Evolutionary conservation across 2,329 filamentous ascomycete species (phyloP).

Genomic region (Rhinocladiella mackenziei): DNA sequence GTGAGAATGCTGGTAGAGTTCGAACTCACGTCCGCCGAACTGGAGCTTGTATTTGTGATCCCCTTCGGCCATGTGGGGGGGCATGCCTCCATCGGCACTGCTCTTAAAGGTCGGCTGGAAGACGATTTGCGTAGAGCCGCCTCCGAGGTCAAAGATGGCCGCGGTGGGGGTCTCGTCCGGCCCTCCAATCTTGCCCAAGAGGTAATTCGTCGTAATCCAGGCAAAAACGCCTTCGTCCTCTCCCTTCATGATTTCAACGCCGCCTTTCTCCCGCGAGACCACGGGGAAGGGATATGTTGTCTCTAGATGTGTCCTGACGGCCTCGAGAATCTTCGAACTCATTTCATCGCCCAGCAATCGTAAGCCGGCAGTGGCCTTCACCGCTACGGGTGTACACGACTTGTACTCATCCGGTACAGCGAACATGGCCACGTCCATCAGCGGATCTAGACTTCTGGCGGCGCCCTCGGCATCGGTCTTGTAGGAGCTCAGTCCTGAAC

Average conservation of each 20-base stretch:
- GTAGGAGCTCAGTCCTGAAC: constrained; percentile 80
- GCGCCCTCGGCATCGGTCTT: constrained; percentile 80
- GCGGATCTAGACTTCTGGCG: constrained; percentile 79
- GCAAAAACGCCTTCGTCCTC: constrained; percentile 96
- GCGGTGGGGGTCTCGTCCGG: constrained; percentile 87
- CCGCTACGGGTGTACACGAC: constrained; percentile 88
- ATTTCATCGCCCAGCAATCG: constrained; percentile 78
- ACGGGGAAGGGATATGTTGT: constrained; percentile 91
- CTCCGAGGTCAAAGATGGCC: constrained; percentile 91
- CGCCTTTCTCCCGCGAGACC: constrained; percentile 75
- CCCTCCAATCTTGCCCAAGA: constrained; percentile 93
- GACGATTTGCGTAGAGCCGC: constrained; percentile 96
- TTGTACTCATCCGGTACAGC: constrained; percentile 84
- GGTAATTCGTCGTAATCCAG: constrained; percentile 98
- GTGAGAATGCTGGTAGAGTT: constrained; percentile 96
- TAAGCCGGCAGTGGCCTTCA: constrained; percentile 94
- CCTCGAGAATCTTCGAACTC: constrained; percentile 76
- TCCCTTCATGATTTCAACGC: constrained; percentile 95
- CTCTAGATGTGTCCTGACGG: constrained; percentile 80
- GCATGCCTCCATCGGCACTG: constrained; percentile 70
- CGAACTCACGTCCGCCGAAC: constrained; percentile 87
- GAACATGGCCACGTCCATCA: constrained; percentile 81
- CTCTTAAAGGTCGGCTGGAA: constrained; percentile 92
- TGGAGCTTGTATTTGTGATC: constrained; percentile 93
- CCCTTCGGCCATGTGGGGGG: constrained; percentile 76